Percentiles rank a stretch among this genome's conserved stretches.
phyloP scores from a whole-genome alignment of 768 basidiomycete species.

The Hirschioporus abietinus region DNA sequence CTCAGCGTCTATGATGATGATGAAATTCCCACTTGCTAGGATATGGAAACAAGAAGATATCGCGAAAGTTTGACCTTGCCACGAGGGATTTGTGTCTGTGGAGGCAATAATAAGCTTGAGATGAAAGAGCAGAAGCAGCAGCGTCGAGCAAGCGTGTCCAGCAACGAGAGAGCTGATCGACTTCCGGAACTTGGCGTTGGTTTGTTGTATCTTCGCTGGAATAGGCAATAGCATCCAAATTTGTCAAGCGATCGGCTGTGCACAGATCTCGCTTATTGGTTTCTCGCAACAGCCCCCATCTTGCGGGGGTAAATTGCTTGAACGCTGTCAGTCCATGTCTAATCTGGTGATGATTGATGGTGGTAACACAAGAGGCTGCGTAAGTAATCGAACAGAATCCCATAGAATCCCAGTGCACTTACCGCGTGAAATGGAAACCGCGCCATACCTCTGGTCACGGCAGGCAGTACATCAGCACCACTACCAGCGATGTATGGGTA shows the following conservation, averaged over 20 bases:
- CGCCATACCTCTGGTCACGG: background rate
- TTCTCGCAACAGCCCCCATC: background rate
- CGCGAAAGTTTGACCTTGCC: background rate
- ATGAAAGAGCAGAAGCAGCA: background rate
- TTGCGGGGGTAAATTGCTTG: conserved; percentile 1
- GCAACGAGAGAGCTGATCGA: background rate
- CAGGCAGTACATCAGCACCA: background rate
- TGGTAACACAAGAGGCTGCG: background rate
- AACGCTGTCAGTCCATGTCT: background rate
- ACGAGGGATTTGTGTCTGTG: background rate
- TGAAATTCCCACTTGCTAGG: background rate
- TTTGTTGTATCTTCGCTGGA: background rate
- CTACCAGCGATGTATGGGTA: background rate
- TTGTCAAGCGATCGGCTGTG: background rate
- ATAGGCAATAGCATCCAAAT: background rate
- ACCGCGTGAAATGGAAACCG: background rate
- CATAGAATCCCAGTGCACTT: background rate
- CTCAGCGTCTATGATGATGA: background rate
- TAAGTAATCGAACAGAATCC: background rate
- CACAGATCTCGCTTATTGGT: background rate
- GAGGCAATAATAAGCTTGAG: background rate
- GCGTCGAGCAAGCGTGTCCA: background rate
- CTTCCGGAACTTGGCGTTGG: background rate
- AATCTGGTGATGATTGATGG: background rate
- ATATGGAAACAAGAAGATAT: background rate